Evolutionary conservation across 192 early-diverging fungal genomes (phyloP), one percentile per base, ranked within the genome.

Genomic region (Podila epigama): DNA sequence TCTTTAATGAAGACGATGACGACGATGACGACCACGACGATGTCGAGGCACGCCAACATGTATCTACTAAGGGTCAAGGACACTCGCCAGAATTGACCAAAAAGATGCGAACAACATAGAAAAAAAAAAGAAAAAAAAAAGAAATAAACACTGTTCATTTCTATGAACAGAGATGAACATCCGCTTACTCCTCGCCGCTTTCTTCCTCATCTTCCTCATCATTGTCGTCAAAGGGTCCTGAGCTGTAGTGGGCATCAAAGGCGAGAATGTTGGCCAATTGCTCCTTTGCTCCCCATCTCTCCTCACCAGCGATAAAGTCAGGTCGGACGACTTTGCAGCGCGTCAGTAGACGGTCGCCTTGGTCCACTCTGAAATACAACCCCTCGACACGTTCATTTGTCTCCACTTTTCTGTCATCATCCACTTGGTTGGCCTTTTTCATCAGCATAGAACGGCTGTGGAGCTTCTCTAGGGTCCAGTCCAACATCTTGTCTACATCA

Each of bases 271-370:
- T 77, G 8, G 66, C 73, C 3, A 68, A 34, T 35, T 77, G 73
- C 29, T 77, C 73, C 27, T 77, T 77, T 7, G 61, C 32, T 0
- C 73, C 73, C 73, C 73, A 77, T 6, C 73, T 59, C 56, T 77
- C 73, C 22, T 77, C 73, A 5, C 73, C 73, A 4, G 61, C 73
- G 44, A 77, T 77, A 37, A 77, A 77, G 52, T 77, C 73, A 8
- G 73, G 60, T 39, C 73, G 40, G 18, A 77, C 73, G 11, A 77
- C 66, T 37, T 77, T 77, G 36, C 60, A 68, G 16, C 73, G 66
- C 48, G 62, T 68, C 60, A 77, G 32, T n/a, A 77, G 34, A n/a
- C 73, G 59, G 36, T 77, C 73, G n/a, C 63, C 58, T 6, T 77
- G 73, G 51, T 77, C 73, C n/a, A 77, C 51, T 20, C 73, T 35